Evolutionary conservation across 345 rosid genomes (phyloP).

Genomic region (Eucalyptus pumila): DNA sequence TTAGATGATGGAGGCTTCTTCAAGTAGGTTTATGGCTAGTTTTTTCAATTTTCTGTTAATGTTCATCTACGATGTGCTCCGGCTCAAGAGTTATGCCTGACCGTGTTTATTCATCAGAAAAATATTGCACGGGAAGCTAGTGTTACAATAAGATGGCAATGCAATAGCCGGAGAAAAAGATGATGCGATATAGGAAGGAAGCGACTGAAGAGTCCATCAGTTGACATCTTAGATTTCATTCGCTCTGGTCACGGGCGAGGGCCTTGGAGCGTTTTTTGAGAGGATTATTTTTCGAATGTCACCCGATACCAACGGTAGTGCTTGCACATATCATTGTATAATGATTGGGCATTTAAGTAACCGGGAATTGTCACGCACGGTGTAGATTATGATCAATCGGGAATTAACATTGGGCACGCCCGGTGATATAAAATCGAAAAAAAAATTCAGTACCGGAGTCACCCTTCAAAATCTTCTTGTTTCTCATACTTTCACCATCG

Average conservation of each 20-base stretch:
- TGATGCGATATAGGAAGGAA: not conserved
- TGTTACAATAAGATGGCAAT: not conserved
- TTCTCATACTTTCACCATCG: not conserved
- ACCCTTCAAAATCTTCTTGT: not conserved
- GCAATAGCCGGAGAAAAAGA: not conserved
- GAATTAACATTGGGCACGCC: not conserved
- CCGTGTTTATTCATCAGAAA: not conserved
- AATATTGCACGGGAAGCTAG: not conserved
- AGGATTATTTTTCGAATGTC: not conserved
- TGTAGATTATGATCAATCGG: not conserved
- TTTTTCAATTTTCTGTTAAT: not conserved
- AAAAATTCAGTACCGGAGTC: not conserved
- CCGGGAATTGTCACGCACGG: not conserved
- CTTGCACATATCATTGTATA: not conserved
- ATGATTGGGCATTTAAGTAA: not conserved
- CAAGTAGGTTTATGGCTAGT: not conserved
- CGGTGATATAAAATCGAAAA: not conserved
- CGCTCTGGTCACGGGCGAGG: not conserved
- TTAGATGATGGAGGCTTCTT: not conserved
- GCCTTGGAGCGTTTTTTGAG: not conserved
- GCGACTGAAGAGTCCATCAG: not conserved
- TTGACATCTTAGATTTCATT: not conserved
- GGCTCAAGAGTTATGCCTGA: not conserved
- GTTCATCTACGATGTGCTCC: not conserved
- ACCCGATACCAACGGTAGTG: no score